These are phyloP conservation scores for Coemansia sp. DNA, from an alignment of 371 early-diverging fungal genomes.

Conservation along the genomic window DNA sequence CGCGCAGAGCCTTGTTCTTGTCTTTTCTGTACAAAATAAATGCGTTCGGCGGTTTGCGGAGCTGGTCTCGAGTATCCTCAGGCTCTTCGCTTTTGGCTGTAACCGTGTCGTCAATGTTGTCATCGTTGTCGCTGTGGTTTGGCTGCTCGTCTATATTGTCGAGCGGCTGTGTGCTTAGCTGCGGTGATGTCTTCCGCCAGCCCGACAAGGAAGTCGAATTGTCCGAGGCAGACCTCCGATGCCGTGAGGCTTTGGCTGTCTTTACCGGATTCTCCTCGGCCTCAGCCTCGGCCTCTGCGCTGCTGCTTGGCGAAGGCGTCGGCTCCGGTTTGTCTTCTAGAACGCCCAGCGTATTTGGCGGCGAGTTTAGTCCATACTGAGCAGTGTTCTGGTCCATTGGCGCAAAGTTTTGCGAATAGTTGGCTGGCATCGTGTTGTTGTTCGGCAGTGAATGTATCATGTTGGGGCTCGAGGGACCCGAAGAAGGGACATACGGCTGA, in stretches of 20 bases:
- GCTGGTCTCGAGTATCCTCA: constrained; percentile 1
- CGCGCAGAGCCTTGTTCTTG: constrained; percentile 26
- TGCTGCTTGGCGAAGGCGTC: background rate
- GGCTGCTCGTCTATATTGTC: background rate
- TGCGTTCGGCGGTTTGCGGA: constrained; percentile 43
- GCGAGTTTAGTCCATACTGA: background rate
- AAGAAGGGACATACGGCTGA: background rate
- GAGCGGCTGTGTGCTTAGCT: background rate
- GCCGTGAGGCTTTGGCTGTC: background rate
- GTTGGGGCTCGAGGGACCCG: background rate
- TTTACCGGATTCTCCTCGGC: background rate
- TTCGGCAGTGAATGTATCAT: background rate
- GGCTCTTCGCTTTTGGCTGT: constrained; percentile 1
- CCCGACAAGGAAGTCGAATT: background rate
- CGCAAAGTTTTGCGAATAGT: background rate
- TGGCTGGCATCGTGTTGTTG: background rate
- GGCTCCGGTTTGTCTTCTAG: background rate
- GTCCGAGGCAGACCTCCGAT: background rate
- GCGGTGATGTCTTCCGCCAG: background rate
- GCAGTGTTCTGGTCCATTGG: background rate
- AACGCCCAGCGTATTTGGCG: background rate
- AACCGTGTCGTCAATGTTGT: background rate
- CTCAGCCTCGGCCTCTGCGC: background rate
- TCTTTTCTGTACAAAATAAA: constrained; percentile 36
- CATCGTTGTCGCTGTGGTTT: background rate